These are phyloP conservation scores for Dalbergia oliveri DNA, from an alignment of 306 rosid genomes.

Conservation along the genomic window DNA sequence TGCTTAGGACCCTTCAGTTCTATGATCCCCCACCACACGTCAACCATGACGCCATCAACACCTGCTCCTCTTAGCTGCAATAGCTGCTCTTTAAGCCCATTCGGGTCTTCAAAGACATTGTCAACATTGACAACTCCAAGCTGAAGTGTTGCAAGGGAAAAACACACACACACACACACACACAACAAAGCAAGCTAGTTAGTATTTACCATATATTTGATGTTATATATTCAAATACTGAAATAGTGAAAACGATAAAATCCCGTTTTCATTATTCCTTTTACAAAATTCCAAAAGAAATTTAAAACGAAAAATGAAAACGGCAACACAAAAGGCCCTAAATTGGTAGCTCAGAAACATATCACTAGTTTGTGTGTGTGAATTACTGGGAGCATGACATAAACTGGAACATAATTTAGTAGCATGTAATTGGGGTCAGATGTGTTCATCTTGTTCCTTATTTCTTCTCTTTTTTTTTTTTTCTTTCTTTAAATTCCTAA, in stretches of 20 bases:
- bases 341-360: neutral
- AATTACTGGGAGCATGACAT: conserved; percentile 91
- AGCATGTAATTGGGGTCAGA: conserved; percentile 58
- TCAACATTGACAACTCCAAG: conserved; percentile 66
- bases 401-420: conserved; percentile 77
- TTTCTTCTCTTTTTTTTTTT: neutral
- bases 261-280: too few relatives aligned
- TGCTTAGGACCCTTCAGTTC: conserved; percentile 75
- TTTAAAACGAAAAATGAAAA: too few relatives aligned
- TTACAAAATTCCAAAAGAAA: too few relatives aligned
- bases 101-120: conserved; percentile 66
- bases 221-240: too few relatives aligned
- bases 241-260: too few relatives aligned
- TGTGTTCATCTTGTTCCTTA: conserved; percentile 37
- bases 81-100: conserved; percentile 58
- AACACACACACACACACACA: too few relatives aligned
- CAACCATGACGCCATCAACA: conserved; percentile 88
- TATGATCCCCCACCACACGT: conserved; percentile 96
- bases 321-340: neutral
- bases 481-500: neutral
- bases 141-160: conserved; percentile 46
- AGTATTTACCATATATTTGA: neutral
- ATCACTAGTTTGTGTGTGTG: conserved; percentile 8
- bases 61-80: conserved; percentile 61
- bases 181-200: neutral